A percentile compares a stretch with the other conserved stretches of the same genome.
These are phyloP conservation scores for Sarocladiaceae sp. DNA, from an alignment of 2,329 filamentous ascomycete species.

Conservation along the genomic window DNA sequence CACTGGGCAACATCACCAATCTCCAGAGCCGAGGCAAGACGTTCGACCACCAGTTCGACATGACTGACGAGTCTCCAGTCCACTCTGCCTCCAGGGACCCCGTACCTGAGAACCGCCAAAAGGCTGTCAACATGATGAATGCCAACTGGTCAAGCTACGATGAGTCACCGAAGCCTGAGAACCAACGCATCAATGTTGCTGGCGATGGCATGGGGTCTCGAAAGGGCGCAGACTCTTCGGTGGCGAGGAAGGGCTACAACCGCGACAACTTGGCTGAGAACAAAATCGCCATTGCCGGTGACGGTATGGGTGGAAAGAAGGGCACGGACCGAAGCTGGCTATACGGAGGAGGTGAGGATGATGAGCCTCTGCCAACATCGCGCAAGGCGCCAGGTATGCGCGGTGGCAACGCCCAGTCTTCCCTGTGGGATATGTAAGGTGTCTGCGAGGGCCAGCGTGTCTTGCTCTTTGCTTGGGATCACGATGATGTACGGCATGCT, in stretches of 20 bases:
- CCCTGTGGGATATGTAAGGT: slow-evolving; percentile 6
- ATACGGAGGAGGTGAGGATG: slow-evolving; percentile 28
- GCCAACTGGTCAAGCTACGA: slow-evolving; percentile 54
- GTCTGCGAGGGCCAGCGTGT: no score
- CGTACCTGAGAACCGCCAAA: slow-evolving; percentile 54
- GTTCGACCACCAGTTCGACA: slow-evolving; percentile 71
- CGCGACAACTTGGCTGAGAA: slow-evolving; percentile 39
- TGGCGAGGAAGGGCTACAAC: slow-evolving; percentile 26
- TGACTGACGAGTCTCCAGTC: slow-evolving; percentile 61
- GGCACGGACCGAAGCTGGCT: slow-evolving; percentile 51
- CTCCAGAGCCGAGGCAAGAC: slow-evolving; percentile 67
- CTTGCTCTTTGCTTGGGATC: no score
- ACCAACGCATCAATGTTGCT: slow-evolving; percentile 38
- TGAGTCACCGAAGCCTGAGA: slow-evolving; percentile 44
- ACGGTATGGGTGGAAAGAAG: slow-evolving; percentile 61
- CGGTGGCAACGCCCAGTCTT: slow-evolving; percentile 5
- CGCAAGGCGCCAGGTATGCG: slow-evolving; percentile 2
- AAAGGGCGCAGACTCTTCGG: slow-evolving; percentile 38
- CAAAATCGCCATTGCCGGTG: slow-evolving; percentile 43
- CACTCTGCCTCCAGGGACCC: slow-evolving; percentile 31
- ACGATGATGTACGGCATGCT: neutral
- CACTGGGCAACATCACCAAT: slow-evolving; percentile 65
- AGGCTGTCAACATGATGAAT: slow-evolving; percentile 69
- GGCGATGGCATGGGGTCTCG: slow-evolving; percentile 63
- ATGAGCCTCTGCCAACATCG: slow-evolving; percentile 6